Evolutionary conservation across 805 yeast genomes (phyloP).

Genomic region (Ogataea nakhonphanomensis): DNA sequence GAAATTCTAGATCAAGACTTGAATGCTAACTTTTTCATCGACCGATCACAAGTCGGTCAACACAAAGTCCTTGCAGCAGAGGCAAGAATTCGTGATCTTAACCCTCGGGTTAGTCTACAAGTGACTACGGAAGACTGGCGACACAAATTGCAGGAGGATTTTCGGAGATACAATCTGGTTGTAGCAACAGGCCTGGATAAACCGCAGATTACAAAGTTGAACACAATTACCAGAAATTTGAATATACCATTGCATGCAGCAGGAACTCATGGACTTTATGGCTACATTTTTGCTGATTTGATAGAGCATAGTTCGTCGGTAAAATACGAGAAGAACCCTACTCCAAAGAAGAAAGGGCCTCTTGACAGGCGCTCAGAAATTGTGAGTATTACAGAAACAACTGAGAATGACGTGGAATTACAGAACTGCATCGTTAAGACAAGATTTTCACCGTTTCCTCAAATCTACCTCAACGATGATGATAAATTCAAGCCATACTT

Average conservation of each 20-base stretch:
- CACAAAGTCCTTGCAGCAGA: conserved; percentile 52
- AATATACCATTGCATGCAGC: conserved; percentile 66
- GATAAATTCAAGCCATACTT: conserved; percentile 30
- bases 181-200: conserved; percentile 66
- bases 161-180: conserved; percentile 60
- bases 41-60: conserved; percentile 52
- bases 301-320: conserved; percentile 56
- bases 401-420: conserved; percentile 34
- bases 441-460: conserved; percentile 35
- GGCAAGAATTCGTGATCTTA: conserved; percentile 63
- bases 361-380: conserved; percentile 34
- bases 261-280: conserved; percentile 76
- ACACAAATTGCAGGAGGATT: conserved; percentile 34
- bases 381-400: conserved; percentile 34
- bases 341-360: conserved; percentile 50
- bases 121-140: conserved; percentile 36
- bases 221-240: conserved; percentile 51
- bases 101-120: conserved; percentile 67
- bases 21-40: conserved; percentile 71
- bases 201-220: conserved; percentile 43
- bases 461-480: conserved; percentile 32
- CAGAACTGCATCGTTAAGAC: conserved; percentile 40
- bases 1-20: conserved; percentile 58
- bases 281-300: conserved; percentile 77
- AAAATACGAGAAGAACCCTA: conserved; percentile 47